These are phyloP conservation scores for Pinus albicaulis DNA, from an alignment of 75 land plant genomes.

Conservation along the genomic window DNA sequence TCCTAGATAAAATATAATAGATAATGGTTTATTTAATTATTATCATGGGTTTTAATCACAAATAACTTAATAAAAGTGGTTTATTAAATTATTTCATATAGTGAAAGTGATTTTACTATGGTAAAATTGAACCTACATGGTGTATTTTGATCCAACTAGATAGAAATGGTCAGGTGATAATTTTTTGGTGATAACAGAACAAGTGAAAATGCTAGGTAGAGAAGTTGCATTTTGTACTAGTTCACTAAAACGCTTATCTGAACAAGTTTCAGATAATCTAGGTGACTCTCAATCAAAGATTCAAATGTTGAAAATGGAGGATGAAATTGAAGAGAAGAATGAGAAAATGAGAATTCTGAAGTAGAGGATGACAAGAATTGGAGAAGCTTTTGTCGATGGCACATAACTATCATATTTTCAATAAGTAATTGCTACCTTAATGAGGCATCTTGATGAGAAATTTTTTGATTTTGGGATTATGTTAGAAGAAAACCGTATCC, in stretches of 20 bases:
- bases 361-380: slow-evolving; percentile 58
- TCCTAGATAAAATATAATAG: too few species aligned
- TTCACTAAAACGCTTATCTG: slow-evolving; percentile 76
- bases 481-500: slow-evolving; percentile 91
- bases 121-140: too few species aligned
- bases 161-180: too few species aligned
- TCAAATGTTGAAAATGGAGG: slow-evolving; percentile 78
- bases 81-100: too few species aligned
- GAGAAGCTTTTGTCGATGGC: slow-evolving; percentile 61
- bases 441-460: slow-evolving; percentile 84
- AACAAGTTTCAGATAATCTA: slow-evolving; percentile 79
- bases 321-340: slow-evolving; percentile 82
- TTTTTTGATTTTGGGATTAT: slow-evolving; percentile 90
- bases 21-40: too few species aligned
- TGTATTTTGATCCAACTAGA: too few species aligned
- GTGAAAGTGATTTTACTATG: too few species aligned
- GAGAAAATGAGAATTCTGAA: slow-evolving; percentile 67
- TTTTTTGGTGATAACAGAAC: too few species aligned
- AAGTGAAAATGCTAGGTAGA: slow-evolving; percentile 95
- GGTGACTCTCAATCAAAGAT: slow-evolving; percentile 56
- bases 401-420: slow-evolving; percentile 79
- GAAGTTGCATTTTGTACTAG: slow-evolving; percentile 92
- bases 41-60: too few species aligned
- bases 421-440: slow-evolving; percentile 82
- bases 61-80: too few species aligned